These are phyloP conservation scores for Starmerella riodocensis DNA, from an alignment of 805 yeast genomes.

Conservation along the genomic window DNA sequence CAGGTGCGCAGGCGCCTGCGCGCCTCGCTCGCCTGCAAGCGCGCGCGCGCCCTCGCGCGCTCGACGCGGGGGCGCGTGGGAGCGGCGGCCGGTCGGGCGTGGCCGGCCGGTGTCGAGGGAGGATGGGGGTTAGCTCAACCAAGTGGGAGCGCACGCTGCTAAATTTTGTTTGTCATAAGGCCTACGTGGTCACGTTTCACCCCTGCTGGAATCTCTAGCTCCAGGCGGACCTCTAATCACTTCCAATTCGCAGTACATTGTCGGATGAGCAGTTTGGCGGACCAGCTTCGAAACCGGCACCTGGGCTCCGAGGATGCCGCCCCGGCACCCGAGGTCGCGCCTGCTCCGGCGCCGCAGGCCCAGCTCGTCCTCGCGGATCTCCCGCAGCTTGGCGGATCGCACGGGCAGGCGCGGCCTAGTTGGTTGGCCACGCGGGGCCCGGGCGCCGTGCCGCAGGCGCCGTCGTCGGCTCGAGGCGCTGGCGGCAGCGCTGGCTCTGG, in stretches of 20 bases:
- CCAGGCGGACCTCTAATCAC: neutral
- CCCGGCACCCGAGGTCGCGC: neutral
- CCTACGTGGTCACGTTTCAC: slow-evolving; percentile 3
- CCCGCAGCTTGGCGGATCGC: slow-evolving; percentile 9
- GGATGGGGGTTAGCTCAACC: neutral
- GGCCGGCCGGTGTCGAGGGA: neutral
- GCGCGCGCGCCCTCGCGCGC: neutral
- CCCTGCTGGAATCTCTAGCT: neutral
- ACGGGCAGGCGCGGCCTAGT: neutral
- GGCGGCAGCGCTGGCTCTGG: too few relatives aligned
- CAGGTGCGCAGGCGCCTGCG: too few relatives aligned
- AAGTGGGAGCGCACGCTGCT: neutral
- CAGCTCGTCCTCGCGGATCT: slow-evolving; percentile 2
- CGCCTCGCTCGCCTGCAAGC: neutral
- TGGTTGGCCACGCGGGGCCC: too few relatives aligned
- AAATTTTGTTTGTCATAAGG: neutral
- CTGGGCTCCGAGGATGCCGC: slow-evolving; percentile 4
- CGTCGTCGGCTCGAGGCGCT: too few relatives aligned
- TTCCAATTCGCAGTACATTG: neutral
- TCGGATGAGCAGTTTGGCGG: slow-evolving; percentile 10
- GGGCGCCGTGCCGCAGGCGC: too few relatives aligned
- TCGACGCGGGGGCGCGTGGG: neutral
- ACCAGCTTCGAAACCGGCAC: slow-evolving; percentile 9
- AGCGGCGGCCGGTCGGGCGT: neutral
- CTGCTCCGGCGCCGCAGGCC: neutral